Base-by-base conservation (phyloP, 2,329 filamentous ascomycete genomes). In the Cercospora zeina region DNA sequence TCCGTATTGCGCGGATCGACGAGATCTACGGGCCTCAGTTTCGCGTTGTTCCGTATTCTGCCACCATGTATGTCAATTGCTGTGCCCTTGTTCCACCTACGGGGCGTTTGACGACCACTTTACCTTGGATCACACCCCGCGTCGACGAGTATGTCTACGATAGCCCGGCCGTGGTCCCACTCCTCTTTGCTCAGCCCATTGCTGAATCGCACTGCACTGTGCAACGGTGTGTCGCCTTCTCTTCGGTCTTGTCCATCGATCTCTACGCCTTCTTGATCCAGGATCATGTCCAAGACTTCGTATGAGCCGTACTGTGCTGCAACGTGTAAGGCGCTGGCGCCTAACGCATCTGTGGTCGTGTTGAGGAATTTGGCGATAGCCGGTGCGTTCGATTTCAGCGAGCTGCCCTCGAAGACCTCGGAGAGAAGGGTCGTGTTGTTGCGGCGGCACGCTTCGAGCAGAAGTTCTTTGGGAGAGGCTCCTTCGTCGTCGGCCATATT, bases 391-490 rank as follows among this genome's bases (percentile, higher is more conserved):
- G 78, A 75, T 66, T 75, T 75, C 72, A 85, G 79, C 1, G 69
- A 65, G 24, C 53, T 56, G 67, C 80, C 79, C 45, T 83, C 78
- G 68, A 97, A 82, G 61, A 93, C 84, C 71, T 95, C 88, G 70
- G 85, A 79, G 61, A 97, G 86, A 64, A 97, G 86, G 58, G 93
- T 88, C 69, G 87, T 87, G 79, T 97, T 97, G 83, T 97, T 93
- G 73, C 92, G 86, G 65, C 93, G 91, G 79, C 90, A 96, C 71
- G 95, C 91, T 81, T 96, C 93, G 78, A 97, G 86, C 70, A 97
- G 85, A 72, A 90, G 85, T 80, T 97, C 93, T 76, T 88, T 84
- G 51, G 87, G 86, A 63, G 90, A 90, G 70, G 93, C 93, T 75
- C 93, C 95, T 89, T 96, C 69, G 64, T 73, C 71, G 71, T 58